These are phyloP conservation scores for Cutaneotrichosporon cutaneum DNA, from an alignment of 1,284 basidiomycete genomes.

Conservation along the genomic window DNA sequence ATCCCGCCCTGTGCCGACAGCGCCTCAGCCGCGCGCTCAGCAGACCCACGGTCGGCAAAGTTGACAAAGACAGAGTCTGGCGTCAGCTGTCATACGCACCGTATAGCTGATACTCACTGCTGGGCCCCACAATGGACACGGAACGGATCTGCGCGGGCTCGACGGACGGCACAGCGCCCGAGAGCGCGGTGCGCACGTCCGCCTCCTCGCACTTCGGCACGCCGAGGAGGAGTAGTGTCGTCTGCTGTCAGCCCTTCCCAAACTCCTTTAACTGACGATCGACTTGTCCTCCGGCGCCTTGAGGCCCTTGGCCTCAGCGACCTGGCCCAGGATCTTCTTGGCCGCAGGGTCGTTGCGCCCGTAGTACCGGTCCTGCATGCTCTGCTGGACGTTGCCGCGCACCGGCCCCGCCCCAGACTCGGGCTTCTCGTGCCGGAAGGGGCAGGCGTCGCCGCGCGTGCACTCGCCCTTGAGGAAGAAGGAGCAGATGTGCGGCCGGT, in stretches of 20 bases:
- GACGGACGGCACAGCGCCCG: conserved; percentile 68
- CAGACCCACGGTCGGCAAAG: conserved; percentile 74
- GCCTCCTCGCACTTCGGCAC: conserved; percentile 74
- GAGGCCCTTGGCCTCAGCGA: conserved; percentile 75
- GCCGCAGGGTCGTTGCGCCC: conserved; percentile 89
- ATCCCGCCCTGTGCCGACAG: conserved; percentile 74
- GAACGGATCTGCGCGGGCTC: conserved; percentile 72
- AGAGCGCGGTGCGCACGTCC: conserved; percentile 71
- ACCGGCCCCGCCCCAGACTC: conserved; percentile 62
- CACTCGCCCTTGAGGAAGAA: conserved; percentile 97
- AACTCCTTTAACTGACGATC: conserved; percentile 66
- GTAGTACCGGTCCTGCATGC: conserved; percentile 87
- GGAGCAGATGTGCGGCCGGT: conserved; percentile 88
- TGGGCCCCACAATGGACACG: conserved; percentile 72
- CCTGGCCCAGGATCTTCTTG: conserved; percentile 71
- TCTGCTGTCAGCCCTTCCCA: conserved; percentile 57
- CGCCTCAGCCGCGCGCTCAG: conserved; percentile 81
- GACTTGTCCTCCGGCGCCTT: conserved; percentile 82
- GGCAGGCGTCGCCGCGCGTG: conserved; percentile 85
- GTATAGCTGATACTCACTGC: conserved; percentile 38
- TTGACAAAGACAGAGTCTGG: conserved; percentile 92
- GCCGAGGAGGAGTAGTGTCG: conserved; percentile 85
- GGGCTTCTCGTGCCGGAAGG: conserved; percentile 89
- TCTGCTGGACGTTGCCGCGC: conserved; percentile 76
- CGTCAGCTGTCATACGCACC: conserved; percentile 1